A percentile compares a stretch with the other conserved stretches of the same genome.
phyloP scores from a whole-genome alignment of 805 yeast species.

The Candida taoyuanica region DNA sequence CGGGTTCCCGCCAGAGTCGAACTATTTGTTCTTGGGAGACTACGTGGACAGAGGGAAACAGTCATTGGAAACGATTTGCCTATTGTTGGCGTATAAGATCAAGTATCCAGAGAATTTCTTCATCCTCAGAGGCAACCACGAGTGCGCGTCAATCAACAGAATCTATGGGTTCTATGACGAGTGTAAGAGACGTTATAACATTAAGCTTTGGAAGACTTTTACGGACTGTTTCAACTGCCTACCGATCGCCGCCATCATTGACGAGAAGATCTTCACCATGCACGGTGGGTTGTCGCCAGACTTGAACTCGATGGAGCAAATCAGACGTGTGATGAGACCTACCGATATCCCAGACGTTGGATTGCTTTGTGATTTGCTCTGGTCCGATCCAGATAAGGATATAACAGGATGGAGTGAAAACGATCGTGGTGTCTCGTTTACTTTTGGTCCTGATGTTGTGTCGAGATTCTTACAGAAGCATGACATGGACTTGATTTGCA shows the following conservation, averaged over 20 bases:
- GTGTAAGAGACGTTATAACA: slow-evolving; percentile 96
- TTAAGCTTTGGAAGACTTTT: slow-evolving; percentile 97
- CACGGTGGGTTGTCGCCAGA: slow-evolving; percentile 99
- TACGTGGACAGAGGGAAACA: slow-evolving; percentile 99
- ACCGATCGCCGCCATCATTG: slow-evolving; percentile 97
- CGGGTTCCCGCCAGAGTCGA: slow-evolving; percentile 98
- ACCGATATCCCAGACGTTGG: slow-evolving; percentile 99
- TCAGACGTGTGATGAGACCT: slow-evolving; percentile 98
- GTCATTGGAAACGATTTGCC: slow-evolving; percentile 91
- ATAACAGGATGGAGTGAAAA: slow-evolving; percentile 98
- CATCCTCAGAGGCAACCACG: slow-evolving; percentile 96
- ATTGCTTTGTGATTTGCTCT: slow-evolving; percentile 86
- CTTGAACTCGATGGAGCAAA: slow-evolving; percentile 96
- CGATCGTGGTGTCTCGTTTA: slow-evolving; percentile 97
- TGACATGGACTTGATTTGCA: slow-evolving; percentile 95
- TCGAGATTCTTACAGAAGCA: slow-evolving; percentile 94
- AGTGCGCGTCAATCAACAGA: slow-evolving; percentile 96
- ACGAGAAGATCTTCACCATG: slow-evolving; percentile 97
- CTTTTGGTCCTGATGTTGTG: slow-evolving; percentile 99
- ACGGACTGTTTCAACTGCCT: slow-evolving; percentile 98
- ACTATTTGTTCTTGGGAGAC: slow-evolving; percentile 92
- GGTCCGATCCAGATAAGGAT: slow-evolving; percentile 99
- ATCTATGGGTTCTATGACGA: slow-evolving; percentile 98
- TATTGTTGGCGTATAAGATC: slow-evolving; percentile 90
- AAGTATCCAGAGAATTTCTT: slow-evolving; percentile 98